Percentiles rank a stretch among this genome's conserved stretches.
These are phyloP conservation scores for Zizania palustris DNA, from an alignment of 202 grass and related monocot genomes.

Conservation along the genomic window DNA sequence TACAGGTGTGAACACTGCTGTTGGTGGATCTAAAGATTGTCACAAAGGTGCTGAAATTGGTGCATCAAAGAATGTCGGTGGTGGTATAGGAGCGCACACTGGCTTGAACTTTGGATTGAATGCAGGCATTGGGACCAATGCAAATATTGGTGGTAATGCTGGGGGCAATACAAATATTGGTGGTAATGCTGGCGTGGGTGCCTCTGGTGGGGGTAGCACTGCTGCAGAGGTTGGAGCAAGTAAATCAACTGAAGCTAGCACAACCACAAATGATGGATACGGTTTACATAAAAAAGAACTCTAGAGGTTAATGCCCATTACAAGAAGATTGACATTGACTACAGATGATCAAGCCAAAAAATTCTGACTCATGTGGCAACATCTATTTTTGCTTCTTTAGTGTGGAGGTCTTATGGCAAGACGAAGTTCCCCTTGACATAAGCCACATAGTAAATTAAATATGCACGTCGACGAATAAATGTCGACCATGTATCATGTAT, in stretches of 20 bases:
- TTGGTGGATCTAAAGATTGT: background rate
- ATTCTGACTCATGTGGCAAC: background rate
- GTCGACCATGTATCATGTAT: background rate
- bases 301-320: background rate
- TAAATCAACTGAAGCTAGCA: background rate
- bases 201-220: background rate
- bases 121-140: background rate
- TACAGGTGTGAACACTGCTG: background rate
- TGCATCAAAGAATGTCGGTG: background rate
- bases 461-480: background rate
- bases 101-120: background rate
- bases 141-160: background rate
- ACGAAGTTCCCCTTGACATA: background rate
- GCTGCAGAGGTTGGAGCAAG: background rate
- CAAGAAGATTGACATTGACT: background rate
- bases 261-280: background rate
- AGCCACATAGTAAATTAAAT: background rate
- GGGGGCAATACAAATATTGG: background rate
- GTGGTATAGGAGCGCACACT: background rate
- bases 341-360: too few species aligned
- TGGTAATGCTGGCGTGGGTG: background rate
- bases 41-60: background rate
- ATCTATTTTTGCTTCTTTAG: background rate
- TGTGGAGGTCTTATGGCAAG: background rate
- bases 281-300: conserved; percentile 22